These are phyloP conservation scores for Terfezia claveryi DNA, from an alignment of 495 filamentous ascomycete genomes.

Conservation along the genomic window DNA sequence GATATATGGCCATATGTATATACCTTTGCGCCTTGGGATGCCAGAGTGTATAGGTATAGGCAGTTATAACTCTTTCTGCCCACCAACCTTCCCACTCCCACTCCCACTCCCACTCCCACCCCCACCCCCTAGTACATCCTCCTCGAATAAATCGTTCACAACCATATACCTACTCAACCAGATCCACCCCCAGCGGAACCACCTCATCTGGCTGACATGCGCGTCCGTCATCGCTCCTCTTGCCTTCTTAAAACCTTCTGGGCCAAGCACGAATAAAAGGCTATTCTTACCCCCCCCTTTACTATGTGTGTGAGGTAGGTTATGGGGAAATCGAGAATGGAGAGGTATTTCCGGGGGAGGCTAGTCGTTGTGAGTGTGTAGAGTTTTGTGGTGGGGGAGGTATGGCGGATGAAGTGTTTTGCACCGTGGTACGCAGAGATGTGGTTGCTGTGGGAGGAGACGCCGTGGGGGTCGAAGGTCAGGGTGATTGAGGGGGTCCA, in stretches of 20 bases:
- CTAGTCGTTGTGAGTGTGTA: constrained; percentile 59
- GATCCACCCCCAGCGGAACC: constrained; percentile 97
- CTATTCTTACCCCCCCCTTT: constrained; percentile 23
- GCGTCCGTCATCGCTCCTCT: constrained; percentile 68
- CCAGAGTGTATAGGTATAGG: no score
- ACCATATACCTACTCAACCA: constrained; percentile 78
- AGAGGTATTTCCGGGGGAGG: constrained; percentile 57
- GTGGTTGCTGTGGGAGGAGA: constrained; percentile 82
- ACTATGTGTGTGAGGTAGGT: constrained; percentile 27
- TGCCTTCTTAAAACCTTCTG: constrained; percentile 37
- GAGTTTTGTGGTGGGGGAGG: constrained; percentile 32
- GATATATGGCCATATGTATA: no score
- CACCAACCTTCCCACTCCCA: no score
- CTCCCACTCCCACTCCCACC: no score
- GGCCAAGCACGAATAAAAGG: constrained; percentile 48
- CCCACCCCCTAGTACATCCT: no score
- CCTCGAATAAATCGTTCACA: constrained; percentile 49
- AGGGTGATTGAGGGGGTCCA: constrained; percentile 51
- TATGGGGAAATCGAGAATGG: constrained; percentile 46
- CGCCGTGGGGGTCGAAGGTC: constrained; percentile 63
- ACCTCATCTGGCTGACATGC: constrained; percentile 91
- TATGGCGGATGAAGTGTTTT: constrained; percentile 36
- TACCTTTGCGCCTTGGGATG: no score
- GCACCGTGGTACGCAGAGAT: constrained; percentile 68
- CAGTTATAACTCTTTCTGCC: no score